Evolutionary conservation across 345 rosid species (phyloP).

Genomic region (Pseudoturritis turrita): DNA sequence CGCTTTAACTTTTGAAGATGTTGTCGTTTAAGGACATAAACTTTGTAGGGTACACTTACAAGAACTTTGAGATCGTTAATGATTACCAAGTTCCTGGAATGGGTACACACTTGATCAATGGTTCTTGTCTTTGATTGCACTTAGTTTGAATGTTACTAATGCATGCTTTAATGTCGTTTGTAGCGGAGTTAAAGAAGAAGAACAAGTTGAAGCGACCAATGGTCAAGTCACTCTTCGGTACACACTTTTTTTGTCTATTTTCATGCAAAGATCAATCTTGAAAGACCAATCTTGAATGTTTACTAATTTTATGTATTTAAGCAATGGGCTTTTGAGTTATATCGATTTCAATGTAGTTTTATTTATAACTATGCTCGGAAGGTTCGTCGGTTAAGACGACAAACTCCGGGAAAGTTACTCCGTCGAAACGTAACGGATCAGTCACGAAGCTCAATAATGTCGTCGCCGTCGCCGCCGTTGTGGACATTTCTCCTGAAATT

Average conservation of each 20-base stretch:
- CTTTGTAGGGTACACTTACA: slow-evolving; percentile 85
- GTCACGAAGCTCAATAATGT: slow-evolving; percentile 30
- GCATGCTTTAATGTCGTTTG: not conserved
- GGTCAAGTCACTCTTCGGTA: slow-evolving; percentile 79
- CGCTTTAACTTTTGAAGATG: slow-evolving; percentile 45
- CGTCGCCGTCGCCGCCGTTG: slow-evolving; percentile 26
- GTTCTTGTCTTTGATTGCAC: not conserved
- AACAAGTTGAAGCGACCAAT: slow-evolving; percentile 63
- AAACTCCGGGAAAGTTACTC: slow-evolving; percentile 28
- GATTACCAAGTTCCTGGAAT: slow-evolving; percentile 90
- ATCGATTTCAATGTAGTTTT: too few relatives aligned
- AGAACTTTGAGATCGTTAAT: slow-evolving; percentile 83
- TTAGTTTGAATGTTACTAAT: not conserved
- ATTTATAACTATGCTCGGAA: slow-evolving; percentile 23
- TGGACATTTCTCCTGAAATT: slow-evolving; percentile 18
- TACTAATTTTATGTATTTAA: not conserved
- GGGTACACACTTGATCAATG: slow-evolving; percentile 41
- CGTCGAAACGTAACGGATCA: slow-evolving; percentile 35
- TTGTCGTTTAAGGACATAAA: slow-evolving; percentile 72
- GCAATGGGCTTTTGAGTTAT: too few relatives aligned
- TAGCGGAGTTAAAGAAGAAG: slow-evolving; percentile 86
- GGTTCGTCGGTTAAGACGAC: slow-evolving; percentile 38
- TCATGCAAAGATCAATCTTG: not conserved
- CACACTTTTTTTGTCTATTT: not conserved
- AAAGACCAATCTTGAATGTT: not conserved